Evolutionary conservation across 1,284 basidiomycete genomes (phyloP), one percentile per base, ranked within the genome.

Genomic region (Psilocybe mexicana): DNA sequence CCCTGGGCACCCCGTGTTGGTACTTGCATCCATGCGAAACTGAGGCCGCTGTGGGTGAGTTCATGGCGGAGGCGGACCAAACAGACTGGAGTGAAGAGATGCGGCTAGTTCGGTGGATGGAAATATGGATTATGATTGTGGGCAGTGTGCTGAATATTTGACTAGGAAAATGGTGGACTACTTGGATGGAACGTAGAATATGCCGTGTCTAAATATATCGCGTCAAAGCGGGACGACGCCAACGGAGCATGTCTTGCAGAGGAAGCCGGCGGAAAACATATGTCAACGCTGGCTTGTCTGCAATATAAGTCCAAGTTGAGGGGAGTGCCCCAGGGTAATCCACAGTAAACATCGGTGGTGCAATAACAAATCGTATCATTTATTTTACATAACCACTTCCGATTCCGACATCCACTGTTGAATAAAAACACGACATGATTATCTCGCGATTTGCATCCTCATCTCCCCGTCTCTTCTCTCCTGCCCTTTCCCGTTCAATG

Each of bases 11-110:
- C 6, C 86, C 87, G 10, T 86, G 83, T 55, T 94, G 91, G 91
- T 92, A 87, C 68, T 74, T 94, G 43, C 92, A 94, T 68, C 92
- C 92, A 6, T 94, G 92, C 68, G 86, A 90, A 69, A 90, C 88
- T 2, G 78, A 79, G 5, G 71, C 72, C 28, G 82, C 85, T 1
- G 81, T 94, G 3, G 72, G 75, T 25, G 92, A 93, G 72, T 72
- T 94, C 35, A 69, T 90, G 72, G 63, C 67, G n/a, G 86, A 84
- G 60, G 66, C 75, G 35, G 69, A 69, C 30, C 59, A 64, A 30
- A 61, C 66, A 33, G 64, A 60, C 5, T 68, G 68, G 69, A 58
- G 54, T 30, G 69, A 75, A 62, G 72, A 71, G 14, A 66, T 65
- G 38, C 62, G 68, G 52, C 64, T 74, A 51, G 61, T 74, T 38